These are phyloP conservation scores for Acacia melanoxylon DNA, from an alignment of 306 rosid species.

Conservation along the genomic window DNA sequence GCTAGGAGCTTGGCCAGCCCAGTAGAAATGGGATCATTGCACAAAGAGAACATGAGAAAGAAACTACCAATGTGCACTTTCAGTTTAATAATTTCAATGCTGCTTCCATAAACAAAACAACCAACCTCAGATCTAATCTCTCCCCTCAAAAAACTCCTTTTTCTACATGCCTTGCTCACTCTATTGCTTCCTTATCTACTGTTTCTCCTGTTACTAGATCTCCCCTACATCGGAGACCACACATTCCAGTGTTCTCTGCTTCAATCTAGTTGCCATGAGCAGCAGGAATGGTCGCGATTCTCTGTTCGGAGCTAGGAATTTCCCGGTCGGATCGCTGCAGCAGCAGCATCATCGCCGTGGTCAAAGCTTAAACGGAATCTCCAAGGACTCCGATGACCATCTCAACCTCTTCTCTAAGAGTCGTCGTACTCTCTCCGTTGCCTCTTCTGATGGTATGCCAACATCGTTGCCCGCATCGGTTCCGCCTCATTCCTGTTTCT, in stretches of 20 bases:
- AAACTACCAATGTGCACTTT: not conserved
- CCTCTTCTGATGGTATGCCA: constrained; percentile 75
- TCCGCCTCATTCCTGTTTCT: not conserved
- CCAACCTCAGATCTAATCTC: constrained; percentile 6
- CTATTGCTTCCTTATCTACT: not conserved
- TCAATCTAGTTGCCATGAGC: constrained; percentile 37
- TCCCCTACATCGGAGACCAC: too few species aligned
- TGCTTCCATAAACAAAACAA: constrained; percentile 1
- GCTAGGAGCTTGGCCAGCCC: not conserved
- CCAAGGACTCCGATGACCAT: constrained; percentile 51
- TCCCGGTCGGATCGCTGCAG: constrained; percentile 35
- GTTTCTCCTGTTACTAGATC: not conserved
- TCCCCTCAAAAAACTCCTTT: not conserved
- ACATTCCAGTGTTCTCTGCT: not conserved
- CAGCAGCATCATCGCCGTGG: constrained; percentile 62
- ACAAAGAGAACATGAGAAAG: constrained; percentile 6
- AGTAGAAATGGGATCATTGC: not conserved
- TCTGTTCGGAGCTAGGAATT: constrained; percentile 42
- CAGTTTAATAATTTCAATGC: constrained; percentile 1
- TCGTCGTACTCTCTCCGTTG: constrained; percentile 71
- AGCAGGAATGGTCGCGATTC: constrained; percentile 62
- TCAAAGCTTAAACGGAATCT: constrained; percentile 47
- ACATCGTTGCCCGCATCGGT: not conserved
- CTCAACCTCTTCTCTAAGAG: constrained; percentile 90
- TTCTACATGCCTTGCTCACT: not conserved